phyloP scores from a whole-genome alignment of 2,329 filamentous ascomycete genomes.

The Pseudocercospora ulei region DNA sequence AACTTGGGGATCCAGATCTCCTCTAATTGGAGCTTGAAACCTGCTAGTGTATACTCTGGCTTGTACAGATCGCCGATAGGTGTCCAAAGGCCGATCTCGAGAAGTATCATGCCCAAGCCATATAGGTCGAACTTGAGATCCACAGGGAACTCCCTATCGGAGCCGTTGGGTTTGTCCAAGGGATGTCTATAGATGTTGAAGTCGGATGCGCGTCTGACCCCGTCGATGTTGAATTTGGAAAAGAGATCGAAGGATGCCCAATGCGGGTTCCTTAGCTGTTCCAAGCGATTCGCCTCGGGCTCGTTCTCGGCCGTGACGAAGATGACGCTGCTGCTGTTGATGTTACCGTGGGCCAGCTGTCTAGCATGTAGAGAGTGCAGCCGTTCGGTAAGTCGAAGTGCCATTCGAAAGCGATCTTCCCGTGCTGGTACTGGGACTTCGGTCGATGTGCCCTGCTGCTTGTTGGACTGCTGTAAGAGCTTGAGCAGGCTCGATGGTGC shows the following conservation, averaged over 20 bases:
- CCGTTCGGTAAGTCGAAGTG: constrained; percentile 61
- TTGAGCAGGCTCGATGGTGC: constrained; percentile 41
- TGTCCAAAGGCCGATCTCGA: constrained; percentile 68
- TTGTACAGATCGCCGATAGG: constrained; percentile 53
- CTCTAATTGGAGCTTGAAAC: constrained; percentile 56
- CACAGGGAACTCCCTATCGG: constrained; percentile 44
- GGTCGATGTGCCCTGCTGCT: constrained; percentile 36
- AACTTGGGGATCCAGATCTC: constrained; percentile 56
- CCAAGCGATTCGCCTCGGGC: constrained; percentile 38
- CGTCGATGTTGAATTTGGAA: constrained; percentile 46
- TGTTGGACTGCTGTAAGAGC: constrained; percentile 41
- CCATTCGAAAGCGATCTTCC: constrained; percentile 66
- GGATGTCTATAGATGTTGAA: constrained; percentile 59
- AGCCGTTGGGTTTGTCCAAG: constrained; percentile 35
- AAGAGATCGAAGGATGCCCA: constrained; percentile 69
- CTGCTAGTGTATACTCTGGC: constrained; percentile 49
- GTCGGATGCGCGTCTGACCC: constrained; percentile 38
- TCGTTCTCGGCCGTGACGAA: constrained; percentile 48
- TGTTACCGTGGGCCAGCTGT: constrained; percentile 60
- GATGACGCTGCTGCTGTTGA: constrained; percentile 57
- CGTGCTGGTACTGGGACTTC: constrained; percentile 50
- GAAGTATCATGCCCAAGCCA: constrained; percentile 60
- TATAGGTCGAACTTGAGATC: constrained; percentile 53
- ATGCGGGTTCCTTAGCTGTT: constrained; percentile 57
- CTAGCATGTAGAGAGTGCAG: constrained; percentile 63